These are phyloP conservation scores for Penicillium fimorum DNA, from an alignment of 495 filamentous ascomycete genomes.

Conservation along the genomic window DNA sequence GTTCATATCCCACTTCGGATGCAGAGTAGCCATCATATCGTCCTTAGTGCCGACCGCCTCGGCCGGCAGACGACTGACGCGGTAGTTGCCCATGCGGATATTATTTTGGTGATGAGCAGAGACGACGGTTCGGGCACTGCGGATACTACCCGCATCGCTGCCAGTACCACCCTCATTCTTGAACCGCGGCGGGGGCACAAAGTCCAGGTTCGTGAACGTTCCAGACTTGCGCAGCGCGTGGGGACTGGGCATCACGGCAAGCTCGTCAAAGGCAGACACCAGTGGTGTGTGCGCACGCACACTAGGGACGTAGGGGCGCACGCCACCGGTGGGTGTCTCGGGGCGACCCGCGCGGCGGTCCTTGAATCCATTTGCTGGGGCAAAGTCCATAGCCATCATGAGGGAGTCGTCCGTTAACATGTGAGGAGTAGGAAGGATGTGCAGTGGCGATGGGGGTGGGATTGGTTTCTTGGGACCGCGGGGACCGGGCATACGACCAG, in stretches of 20 bases:
- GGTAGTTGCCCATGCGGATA: constrained; percentile 85
- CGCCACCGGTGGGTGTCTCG: constrained; percentile 75
- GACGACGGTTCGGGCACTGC: constrained; percentile 78
- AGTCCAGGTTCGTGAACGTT: constrained; percentile 88
- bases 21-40: constrained; percentile 65
- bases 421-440: constrained; percentile 78
- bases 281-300: constrained; percentile 73
- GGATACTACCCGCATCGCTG: constrained; percentile 88
- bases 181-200: constrained; percentile 89
- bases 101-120: constrained; percentile 68
- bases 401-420: constrained; percentile 83
- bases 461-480: constrained; percentile 56
- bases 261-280: constrained; percentile 81
- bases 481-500: constrained; percentile 52
- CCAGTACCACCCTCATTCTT: constrained; percentile 66
- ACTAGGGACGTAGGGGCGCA: constrained; percentile 67
- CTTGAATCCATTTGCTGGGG: constrained; percentile 68
- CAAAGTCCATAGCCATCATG: constrained; percentile 76
- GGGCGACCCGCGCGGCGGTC: constrained; percentile 71
- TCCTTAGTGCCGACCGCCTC: constrained; percentile 80
- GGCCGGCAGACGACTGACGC: constrained; percentile 79
- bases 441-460: constrained; percentile 72
- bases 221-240: constrained; percentile 85
- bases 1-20: constrained; percentile 74
- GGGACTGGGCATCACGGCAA: constrained; percentile 83